Evolutionary conservation across 2,329 filamentous ascomycete species (phyloP), one percentile per base, ranked within the genome.

Genomic region (Penicillium sp.): DNA sequence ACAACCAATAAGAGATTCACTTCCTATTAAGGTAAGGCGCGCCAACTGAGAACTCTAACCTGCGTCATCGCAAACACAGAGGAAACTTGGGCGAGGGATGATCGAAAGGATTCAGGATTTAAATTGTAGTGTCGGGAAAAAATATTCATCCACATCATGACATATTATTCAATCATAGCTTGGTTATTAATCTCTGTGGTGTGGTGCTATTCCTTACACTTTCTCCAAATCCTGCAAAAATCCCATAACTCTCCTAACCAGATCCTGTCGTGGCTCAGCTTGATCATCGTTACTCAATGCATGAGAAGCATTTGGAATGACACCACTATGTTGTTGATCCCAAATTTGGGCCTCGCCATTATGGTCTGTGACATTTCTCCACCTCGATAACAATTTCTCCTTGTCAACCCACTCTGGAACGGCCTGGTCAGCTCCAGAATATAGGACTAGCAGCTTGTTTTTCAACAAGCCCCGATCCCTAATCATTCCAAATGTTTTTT

Each of bases 371-470:
- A 80, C 82, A 1, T 74, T 77, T 1, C 69, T 62, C 11, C 87
- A 92, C 52, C 74, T 79, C 56, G 77, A 70, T 55, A 90, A 72
- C 59, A 89, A 69, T 2, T 66, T 77, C 26, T 73, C 71, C 64
- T 85, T 84, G 65, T 90, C 81, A 16, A 90, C 73, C 1, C 63
- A 68, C 1, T 65, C 57, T 0, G 87, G 84, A 1, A 90, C 80
- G 65, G 78, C 84, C 68, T 89, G 84, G 68, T 93, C 89, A 45
- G 79, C 72, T 5, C 77, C 86, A 1, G 86, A 86, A 58, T 85
- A 83, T 30, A 91, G 67, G 18, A 89, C 83, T 61, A 89, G 73
- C 0, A 90, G 71, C 21, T 48, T 57, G 23, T 47, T 20, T 14
- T 21, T 54, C 1, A 84, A 82, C n/a, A 72, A 73, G 12, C 56